These are phyloP conservation scores for Cytospora paraplurivora DNA, from an alignment of 2,329 filamentous ascomycete genomes.

Conservation along the genomic window DNA sequence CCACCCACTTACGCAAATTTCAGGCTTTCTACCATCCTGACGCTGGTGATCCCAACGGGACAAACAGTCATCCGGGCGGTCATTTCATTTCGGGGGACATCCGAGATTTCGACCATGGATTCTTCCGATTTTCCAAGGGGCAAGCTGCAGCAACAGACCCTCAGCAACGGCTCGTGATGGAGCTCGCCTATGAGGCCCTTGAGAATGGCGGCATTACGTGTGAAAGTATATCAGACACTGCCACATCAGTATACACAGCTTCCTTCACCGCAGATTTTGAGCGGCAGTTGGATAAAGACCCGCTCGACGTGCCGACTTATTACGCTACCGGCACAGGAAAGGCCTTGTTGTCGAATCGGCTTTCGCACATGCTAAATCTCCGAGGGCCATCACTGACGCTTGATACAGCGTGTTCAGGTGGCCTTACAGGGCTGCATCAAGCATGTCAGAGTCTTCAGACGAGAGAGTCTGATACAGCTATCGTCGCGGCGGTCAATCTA, in stretches of 20 bases:
- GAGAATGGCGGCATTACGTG: constrained; percentile 46
- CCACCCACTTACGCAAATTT: no score
- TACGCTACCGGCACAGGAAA: constrained; percentile 37
- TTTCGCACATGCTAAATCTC: constrained; percentile 45
- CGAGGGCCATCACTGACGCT: constrained; percentile 42
- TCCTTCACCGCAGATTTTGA: constrained; percentile 34
- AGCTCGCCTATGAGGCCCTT: constrained; percentile 66
- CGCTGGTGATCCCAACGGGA: constrained; percentile 6
- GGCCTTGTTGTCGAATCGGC: constrained; percentile 40
- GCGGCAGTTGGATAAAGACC: constrained; percentile 19
- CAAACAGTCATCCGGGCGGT: constrained; percentile 1
- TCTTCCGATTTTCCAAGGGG: constrained; percentile 70
- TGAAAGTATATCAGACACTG: constrained; percentile 30
- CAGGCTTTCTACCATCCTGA: constrained; percentile 4
- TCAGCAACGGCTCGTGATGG: constrained; percentile 63
- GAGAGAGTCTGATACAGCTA: constrained; percentile 20
- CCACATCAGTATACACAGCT: constrained; percentile 36
- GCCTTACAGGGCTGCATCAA: constrained; percentile 7
- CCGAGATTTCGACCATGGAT: constrained; percentile 39
- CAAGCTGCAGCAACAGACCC: constrained; percentile 69
- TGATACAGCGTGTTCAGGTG: constrained; percentile 1
- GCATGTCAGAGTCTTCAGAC: not conserved
- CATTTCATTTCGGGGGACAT: not conserved
- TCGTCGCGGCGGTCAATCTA: constrained; percentile 33
- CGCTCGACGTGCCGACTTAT: constrained; percentile 33